These are phyloP conservation scores for Penicillium antarcticum DNA, from an alignment of 495 filamentous ascomycete genomes.

Conservation along the genomic window DNA sequence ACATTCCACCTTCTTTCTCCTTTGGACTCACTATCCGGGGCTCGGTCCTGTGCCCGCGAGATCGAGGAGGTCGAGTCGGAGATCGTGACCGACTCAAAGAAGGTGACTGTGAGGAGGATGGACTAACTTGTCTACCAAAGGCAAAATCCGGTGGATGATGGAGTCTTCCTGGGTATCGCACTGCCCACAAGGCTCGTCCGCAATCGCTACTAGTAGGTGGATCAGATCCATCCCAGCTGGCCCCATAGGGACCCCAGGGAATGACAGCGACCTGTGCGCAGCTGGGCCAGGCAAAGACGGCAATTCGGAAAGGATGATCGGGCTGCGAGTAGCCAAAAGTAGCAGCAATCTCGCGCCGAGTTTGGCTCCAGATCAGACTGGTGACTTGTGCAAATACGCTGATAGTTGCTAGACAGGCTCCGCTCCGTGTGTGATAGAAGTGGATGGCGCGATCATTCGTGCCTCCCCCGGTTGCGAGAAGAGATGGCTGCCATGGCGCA, in stretches of 20 bases:
- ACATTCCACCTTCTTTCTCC: constrained; percentile 48
- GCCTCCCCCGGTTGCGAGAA: constrained; percentile 90
- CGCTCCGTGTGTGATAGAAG: constrained; percentile 87
- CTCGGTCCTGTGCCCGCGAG: neutral
- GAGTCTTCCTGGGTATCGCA: constrained; percentile 44
- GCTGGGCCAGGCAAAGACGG: constrained; percentile 93
- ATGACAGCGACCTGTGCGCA: constrained; percentile 86
- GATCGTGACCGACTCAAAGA: neutral
- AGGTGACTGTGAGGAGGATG: neutral
- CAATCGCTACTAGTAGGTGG: constrained; percentile 24
- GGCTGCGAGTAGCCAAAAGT: constrained; percentile 96
- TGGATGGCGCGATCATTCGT: constrained; percentile 94
- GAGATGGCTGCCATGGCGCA: constrained; percentile 86
- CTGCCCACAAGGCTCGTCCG: constrained; percentile 45
- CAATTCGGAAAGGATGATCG: constrained; percentile 86
- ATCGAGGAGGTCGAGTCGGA: neutral
- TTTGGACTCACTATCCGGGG: constrained; percentile 29
- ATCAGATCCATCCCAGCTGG: constrained; percentile 63
- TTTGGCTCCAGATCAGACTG: constrained; percentile 84
- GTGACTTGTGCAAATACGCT: constrained; percentile 93
- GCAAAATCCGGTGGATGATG: constrained; percentile 14
- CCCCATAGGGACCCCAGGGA: constrained; percentile 80
- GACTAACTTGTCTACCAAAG: constrained; percentile 9
- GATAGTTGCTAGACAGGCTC: constrained; percentile 83
- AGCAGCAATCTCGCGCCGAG: constrained; percentile 80